These are phyloP conservation scores for Neurospora africana DNA, from an alignment of 495 filamentous ascomycete species.

Conservation along the genomic window DNA sequence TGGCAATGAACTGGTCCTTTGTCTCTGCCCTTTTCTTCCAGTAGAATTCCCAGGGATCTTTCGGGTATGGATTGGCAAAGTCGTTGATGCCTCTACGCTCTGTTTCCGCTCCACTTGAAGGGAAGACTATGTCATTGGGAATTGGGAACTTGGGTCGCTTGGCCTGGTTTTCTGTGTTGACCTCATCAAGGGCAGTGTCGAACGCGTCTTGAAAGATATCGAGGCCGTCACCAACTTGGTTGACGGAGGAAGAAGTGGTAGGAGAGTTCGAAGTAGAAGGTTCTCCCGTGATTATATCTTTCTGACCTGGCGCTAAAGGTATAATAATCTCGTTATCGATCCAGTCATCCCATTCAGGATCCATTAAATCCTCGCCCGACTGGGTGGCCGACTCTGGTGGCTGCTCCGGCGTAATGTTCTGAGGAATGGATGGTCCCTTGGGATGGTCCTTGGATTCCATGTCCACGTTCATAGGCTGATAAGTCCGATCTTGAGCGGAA, in stretches of 20 bases:
- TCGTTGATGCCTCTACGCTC: neutral
- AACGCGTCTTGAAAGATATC: neutral
- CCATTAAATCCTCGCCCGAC: neutral
- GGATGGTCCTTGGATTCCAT: neutral
- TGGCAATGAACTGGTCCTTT: neutral
- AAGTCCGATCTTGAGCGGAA: neutral
- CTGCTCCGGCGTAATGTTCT: neutral
- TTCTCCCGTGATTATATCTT: neutral
- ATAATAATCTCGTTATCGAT: neutral
- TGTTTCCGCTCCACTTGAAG: neutral
- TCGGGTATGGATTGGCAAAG: neutral
- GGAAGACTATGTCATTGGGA: neutral
- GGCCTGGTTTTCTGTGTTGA: neutral
- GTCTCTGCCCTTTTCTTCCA: neutral
- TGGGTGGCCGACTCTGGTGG: neutral
- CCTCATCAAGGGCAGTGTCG: neutral
- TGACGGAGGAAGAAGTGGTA: neutral
- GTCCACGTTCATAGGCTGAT: neutral
- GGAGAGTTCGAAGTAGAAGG: neutral
- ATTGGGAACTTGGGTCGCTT: neutral
- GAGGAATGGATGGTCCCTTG: neutral
- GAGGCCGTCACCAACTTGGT: neutral
- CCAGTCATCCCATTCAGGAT: neutral
- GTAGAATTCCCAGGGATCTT: neutral
- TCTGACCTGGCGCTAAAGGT: neutral